phyloP scores from a whole-genome alignment of 2,329 filamentous ascomycete species.

The Aspergillus tamarii region DNA sequence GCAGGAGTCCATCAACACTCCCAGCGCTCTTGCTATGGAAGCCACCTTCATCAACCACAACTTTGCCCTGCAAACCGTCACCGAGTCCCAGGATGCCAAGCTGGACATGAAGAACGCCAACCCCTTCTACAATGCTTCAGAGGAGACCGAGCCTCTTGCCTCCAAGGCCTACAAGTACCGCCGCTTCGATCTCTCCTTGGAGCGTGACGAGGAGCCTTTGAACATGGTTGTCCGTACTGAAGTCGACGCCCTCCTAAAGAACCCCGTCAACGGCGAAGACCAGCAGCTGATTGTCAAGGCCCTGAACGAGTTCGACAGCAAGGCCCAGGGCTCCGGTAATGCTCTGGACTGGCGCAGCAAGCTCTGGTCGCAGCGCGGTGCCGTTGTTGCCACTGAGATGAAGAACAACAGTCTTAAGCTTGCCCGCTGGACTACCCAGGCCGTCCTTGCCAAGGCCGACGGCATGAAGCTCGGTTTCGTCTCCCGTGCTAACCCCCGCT shows the following conservation, averaged over 20 bases:
- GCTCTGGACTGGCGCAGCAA: constrained; percentile 97
- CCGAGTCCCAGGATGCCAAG: constrained; percentile 77
- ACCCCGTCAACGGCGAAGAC: constrained; percentile 87
- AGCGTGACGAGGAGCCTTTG: constrained; percentile 86
- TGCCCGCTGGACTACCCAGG: constrained; percentile 95
- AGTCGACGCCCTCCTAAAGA: constrained; percentile 94
- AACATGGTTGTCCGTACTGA: constrained; percentile 93
- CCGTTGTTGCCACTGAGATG: constrained; percentile 98
- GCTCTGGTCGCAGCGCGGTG: constrained; percentile 90
- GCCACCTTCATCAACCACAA: constrained; percentile 99
- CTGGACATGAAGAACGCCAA: constrained; percentile 85
- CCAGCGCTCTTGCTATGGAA: constrained; percentile 89
- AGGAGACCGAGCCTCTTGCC: constrained; percentile 90
- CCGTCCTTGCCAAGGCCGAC: constrained; percentile 95
- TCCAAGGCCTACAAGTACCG: constrained; percentile 99
- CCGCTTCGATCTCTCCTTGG: constrained; percentile 91
- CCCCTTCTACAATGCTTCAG: constrained; percentile 93
- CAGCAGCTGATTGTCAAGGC: constrained; percentile 92
- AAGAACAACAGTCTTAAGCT: constrained; percentile 99
- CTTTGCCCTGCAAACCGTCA: constrained; percentile 93
- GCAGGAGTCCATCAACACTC: constrained; percentile 94
- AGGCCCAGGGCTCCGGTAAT: constrained; percentile 91
- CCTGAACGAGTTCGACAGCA: constrained; percentile 98
- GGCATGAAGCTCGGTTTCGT: constrained; percentile 99
- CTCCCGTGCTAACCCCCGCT: constrained; percentile 88